Base-by-base conservation (phyloP, 2,329 filamentous ascomycete species). In the Aspergillus novoparasiticus region DNA sequence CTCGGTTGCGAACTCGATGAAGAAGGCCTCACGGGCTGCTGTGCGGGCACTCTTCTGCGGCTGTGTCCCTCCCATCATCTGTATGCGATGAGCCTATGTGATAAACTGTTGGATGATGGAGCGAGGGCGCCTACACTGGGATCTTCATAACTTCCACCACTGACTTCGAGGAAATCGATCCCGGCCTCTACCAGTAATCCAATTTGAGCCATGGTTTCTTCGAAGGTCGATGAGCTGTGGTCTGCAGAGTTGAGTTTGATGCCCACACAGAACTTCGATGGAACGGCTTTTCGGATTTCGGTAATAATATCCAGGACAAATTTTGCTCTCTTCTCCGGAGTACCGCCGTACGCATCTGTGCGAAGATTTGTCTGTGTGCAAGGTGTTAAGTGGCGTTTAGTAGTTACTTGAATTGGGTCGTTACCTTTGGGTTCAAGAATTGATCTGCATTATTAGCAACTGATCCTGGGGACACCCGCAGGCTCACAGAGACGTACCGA, bases 81-180 rank as follows among this genome's bases (percentile, higher is more conserved):
- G 14, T 34, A 53, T 57, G 11, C 19, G 21, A 26, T 48, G 12
- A 51, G 19, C 26, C 26, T 14, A 26, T 5, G 16, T 58, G 43
- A 50, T 5, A 11, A 21, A 6, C 9, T 12, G 16, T 6, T 11
- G 34, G 16, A n/a, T 14, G 55, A 14, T 21, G 4, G 55, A 28
- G 79, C 55, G 43, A 69, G 59, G 43, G 63, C 10, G n/a, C 46
- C 21, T 69, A 86, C 83, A 57, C 66, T 69, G 0, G 86, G 81
- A 60, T 87, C 75, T 68, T 88, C 84, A 66, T 85, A 88, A 0
- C 75, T 84, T 0, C 90, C 89, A 0, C 89, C 90, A 21, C 84
- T 87, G 30, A 92, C 83, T 74, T 92, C 89, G 2, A 92, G 76
- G 66, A 90, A 91, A 74, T 92, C 89, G 1, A 91, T 76, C 0